phyloP scores from a whole-genome alignment of 805 yeast genomes.

The Candida pseudofarinosa region DNA sequence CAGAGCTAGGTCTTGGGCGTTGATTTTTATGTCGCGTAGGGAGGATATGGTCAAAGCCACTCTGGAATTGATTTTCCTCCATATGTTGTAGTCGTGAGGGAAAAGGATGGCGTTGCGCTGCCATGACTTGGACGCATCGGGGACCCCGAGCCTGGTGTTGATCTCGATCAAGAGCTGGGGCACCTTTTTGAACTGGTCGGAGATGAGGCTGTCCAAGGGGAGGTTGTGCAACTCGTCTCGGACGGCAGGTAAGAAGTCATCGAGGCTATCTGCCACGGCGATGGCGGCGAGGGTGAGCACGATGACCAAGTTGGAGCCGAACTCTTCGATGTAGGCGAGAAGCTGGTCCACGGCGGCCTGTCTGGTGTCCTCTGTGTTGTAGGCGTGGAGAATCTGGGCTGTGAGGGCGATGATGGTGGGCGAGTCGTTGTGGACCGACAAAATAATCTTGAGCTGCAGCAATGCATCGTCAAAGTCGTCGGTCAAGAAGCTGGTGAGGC shows the following conservation, averaged over 20 bases:
- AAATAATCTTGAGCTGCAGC: slow-evolving; percentile 60
- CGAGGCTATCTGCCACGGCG: slow-evolving; percentile 57
- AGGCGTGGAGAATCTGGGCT: slow-evolving; percentile 75
- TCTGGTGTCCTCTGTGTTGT: slow-evolving; percentile 69
- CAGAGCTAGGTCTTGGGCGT: slow-evolving; percentile 48
- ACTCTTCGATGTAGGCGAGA: slow-evolving; percentile 55
- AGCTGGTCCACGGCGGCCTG: slow-evolving; percentile 84
- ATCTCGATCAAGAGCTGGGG: slow-evolving; percentile 58
- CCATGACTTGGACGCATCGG: slow-evolving; percentile 39
- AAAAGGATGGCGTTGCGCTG: slow-evolving; percentile 68
- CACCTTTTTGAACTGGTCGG: slow-evolving; percentile 51
- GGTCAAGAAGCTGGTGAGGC: slow-evolving; percentile 63
- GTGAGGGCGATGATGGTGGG: slow-evolving; percentile 67
- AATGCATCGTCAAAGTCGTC: slow-evolving; percentile 63
- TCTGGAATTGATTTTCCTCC: slow-evolving; percentile 59
- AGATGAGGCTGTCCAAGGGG: slow-evolving; percentile 41
- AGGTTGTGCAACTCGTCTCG: slow-evolving; percentile 60
- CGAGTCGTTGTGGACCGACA: slow-evolving; percentile 50
- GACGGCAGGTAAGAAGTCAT: slow-evolving; percentile 59
- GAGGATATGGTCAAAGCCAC: slow-evolving; percentile 59
- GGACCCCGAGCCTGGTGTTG: slow-evolving; percentile 32
- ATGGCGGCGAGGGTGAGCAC: slow-evolving; percentile 79
- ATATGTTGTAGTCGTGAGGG: slow-evolving; percentile 65
- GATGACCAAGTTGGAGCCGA: slow-evolving; percentile 64
- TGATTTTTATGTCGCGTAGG: slow-evolving; percentile 45